These are phyloP conservation scores for Cymbopogon flexuosus DNA, from an alignment of 202 grass and related monocot genomes.

Conservation along the genomic window DNA sequence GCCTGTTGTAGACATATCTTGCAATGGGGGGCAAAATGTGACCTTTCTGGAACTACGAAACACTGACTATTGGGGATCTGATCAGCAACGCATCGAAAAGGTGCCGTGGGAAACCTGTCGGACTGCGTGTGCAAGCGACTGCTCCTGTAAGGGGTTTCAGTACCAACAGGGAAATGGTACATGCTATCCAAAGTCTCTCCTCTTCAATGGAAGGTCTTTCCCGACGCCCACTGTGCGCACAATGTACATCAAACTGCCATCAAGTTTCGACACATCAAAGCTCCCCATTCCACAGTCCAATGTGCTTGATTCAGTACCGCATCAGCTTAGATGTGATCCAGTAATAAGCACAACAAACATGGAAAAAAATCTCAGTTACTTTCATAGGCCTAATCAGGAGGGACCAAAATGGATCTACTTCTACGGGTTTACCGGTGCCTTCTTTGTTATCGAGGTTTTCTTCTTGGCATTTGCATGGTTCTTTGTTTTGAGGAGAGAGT, in stretches of 20 bases:
- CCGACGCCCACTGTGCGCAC: slow-evolving; percentile 19
- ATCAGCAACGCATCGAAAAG: slow-evolving; percentile 25
- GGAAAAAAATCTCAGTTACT: not conserved
- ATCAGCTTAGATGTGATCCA: not conserved
- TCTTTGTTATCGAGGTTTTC: slow-evolving; percentile 49
- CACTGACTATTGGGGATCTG: slow-evolving; percentile 66
- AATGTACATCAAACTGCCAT: slow-evolving; percentile 46
- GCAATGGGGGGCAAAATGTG: slow-evolving; percentile 1
- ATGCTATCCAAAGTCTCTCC: slow-evolving; percentile 44
- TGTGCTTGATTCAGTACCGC: slow-evolving; percentile 2
- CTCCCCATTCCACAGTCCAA: slow-evolving; percentile 20
- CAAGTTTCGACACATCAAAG: not conserved
- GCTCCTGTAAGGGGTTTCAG: slow-evolving; percentile 39
- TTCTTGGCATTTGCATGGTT: slow-evolving; percentile 54
- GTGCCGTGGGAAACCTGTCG: slow-evolving; percentile 20
- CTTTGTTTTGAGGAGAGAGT: slow-evolving; percentile 45
- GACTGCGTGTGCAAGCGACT: slow-evolving; percentile 32
- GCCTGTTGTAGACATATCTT: slow-evolving; percentile 14
- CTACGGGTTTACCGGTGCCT: slow-evolving; percentile 38
- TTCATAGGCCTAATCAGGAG: not conserved
- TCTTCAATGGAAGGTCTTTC: slow-evolving; percentile 49
- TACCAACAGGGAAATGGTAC: slow-evolving; percentile 32
- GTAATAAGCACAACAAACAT: not conserved
- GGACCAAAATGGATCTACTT: slow-evolving; percentile 42
- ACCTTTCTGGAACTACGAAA: slow-evolving; percentile 36